Evolutionary conservation across 2,329 filamentous ascomycete species (phyloP).

Genomic region (Fusarium sp.): DNA sequence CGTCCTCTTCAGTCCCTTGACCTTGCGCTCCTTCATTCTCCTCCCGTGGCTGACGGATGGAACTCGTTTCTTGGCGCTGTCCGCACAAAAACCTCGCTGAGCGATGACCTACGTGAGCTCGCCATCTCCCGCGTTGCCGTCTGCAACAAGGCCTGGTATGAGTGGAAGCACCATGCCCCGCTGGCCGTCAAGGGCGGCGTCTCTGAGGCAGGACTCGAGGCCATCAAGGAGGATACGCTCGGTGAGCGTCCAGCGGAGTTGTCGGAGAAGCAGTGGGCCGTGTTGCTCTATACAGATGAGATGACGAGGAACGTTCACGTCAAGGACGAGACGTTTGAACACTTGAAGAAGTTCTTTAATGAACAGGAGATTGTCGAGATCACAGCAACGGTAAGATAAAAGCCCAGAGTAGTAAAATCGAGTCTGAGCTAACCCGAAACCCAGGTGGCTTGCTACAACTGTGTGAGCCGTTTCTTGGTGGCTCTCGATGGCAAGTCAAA

Average conservation of each 20-base stretch:
- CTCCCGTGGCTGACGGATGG: constrained; percentile 81
- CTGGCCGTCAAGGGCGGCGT: constrained; percentile 71
- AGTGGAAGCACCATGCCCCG: constrained; percentile 84
- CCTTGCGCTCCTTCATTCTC: constrained; percentile 79
- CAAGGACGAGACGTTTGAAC: constrained; percentile 73
- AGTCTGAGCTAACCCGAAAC: constrained; percentile 29
- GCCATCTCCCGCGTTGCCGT: constrained; percentile 85
- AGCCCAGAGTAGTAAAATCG: not conserved
- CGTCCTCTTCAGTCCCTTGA: constrained; percentile 81
- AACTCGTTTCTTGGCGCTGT: constrained; percentile 76
- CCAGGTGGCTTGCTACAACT: constrained; percentile 81
- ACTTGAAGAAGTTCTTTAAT: constrained; percentile 70
- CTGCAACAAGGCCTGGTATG: constrained; percentile 85
- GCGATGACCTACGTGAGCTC: constrained; percentile 75
- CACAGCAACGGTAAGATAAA: constrained; percentile 73
- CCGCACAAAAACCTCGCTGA: constrained; percentile 64
- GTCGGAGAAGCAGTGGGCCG: constrained; percentile 73
- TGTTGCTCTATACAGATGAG: constrained; percentile 81
- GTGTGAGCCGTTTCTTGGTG: constrained; percentile 85
- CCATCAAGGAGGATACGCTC: constrained; percentile 53
- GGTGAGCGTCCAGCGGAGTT: constrained; percentile 55
- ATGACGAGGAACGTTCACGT: constrained; percentile 84
- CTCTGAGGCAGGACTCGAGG: constrained; percentile 60
- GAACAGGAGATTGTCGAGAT: constrained; percentile 85
- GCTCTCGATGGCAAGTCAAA: constrained; percentile 76